Base-by-base conservation (phyloP, 768 basidiomycete species). In the Auricularia sp. region DNA sequence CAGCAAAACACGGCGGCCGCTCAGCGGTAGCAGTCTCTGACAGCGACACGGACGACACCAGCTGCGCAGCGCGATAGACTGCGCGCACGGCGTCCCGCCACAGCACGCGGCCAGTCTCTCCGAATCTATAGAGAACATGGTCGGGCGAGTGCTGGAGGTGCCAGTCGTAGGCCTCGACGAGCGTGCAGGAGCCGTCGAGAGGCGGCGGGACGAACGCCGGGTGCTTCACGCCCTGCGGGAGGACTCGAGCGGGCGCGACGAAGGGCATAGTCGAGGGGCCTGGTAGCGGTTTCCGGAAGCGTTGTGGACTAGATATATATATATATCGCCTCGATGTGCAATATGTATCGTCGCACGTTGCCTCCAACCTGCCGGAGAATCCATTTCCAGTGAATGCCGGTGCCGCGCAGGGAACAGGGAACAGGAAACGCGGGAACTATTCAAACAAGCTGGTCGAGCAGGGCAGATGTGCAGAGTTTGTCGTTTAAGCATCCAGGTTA, bases 161-260 rank as follows among this genome's bases (percentile, higher is more conserved):
- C 45, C 68, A 75, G 47, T 78, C 76, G 62, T 69, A 74, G 2
- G 77, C 67, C 44, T 77, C 75, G n/a, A 75, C 72, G 2, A 80
- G 34, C 10, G 70, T 69, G 5, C 77, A 68, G 13, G 70, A 70
- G 35, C 73, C 73, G 66, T 78, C 77, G 35, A 76, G 64, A 1
- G 76, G 76, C 18, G 77, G 77, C 0, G 73, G 65, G 44, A 64
- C 61, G 68, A 79, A 79, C 67, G 74, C 76, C 65, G 69, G 65
- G 70, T 69, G 66, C 62, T 68, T 70, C 65, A 68, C 54, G 65
- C 71, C 75, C 69, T 76, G 68, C 10, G 14, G 47, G 11, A 21
- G 1, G 18, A 18, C 21, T 8, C 1, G 18, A 8, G 14, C 21
- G 7, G 47, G 47, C 16, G 47, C 47, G 47, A 51, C 21, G 47